phyloP scores from a whole-genome alignment of 2,329 filamentous ascomycete genomes.

The Colletotrichum filicis region DNA sequence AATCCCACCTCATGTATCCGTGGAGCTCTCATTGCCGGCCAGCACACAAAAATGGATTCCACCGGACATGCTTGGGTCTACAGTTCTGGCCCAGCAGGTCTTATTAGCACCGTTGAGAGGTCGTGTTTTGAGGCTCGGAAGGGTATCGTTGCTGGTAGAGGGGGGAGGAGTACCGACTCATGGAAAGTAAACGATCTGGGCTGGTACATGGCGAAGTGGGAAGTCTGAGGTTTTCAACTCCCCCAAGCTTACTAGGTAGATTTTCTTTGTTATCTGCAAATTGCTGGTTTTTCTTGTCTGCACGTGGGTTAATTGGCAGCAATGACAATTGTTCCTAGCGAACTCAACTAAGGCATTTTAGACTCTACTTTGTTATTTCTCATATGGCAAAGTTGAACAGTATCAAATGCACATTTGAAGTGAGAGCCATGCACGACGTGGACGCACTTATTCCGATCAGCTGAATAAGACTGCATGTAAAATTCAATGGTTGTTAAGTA shows the following conservation, averaged over 20 bases:
- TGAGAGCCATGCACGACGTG: too few species aligned
- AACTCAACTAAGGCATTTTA: too few species aligned
- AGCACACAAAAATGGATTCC: neutral
- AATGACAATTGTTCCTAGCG: too few species aligned
- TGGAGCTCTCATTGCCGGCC: neutral
- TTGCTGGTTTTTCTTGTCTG: neutral
- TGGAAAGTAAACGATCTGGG: neutral
- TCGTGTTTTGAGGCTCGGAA: neutral
- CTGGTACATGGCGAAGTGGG: conserved; percentile 11
- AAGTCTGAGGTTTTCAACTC: neutral
- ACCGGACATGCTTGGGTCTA: conserved; percentile 4
- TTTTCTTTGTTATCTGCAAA: neutral
- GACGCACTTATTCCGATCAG: too few species aligned
- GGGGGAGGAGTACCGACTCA: neutral
- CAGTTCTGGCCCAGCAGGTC: conserved; percentile 4
- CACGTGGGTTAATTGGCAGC: too few species aligned
- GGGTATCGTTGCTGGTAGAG: neutral
- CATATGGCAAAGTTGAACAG: too few species aligned
- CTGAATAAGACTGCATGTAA: too few species aligned
- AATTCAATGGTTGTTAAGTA: too few species aligned
- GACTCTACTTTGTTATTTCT: too few species aligned
- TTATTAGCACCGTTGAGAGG: neutral
- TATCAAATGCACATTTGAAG: too few species aligned
- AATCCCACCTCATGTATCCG: neutral
- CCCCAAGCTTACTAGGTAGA: neutral